phyloP scores from a whole-genome alignment of 2,329 filamentous ascomycete species.

The Thermothelomyces thermophilus region DNA sequence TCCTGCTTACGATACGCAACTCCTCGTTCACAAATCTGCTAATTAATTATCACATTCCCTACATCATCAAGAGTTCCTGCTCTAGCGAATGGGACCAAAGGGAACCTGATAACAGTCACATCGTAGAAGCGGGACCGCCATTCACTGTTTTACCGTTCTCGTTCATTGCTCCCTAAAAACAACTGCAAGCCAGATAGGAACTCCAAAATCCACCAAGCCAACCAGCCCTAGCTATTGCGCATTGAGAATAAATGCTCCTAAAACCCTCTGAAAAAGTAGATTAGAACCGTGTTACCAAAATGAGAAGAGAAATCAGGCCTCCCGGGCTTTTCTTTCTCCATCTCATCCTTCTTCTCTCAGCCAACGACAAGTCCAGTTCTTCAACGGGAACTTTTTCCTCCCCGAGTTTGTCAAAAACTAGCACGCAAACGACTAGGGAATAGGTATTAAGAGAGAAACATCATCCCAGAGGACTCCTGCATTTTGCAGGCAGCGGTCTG shows the following conservation, averaged over 20 bases:
- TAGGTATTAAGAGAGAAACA: conserved; percentile 24
- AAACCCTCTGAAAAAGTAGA: conserved; percentile 8
- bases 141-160: not conserved
- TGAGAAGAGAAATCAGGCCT: conserved; percentile 22
- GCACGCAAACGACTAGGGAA: conserved; percentile 14
- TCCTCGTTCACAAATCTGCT: not conserved
- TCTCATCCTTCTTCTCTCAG: conserved; percentile 24
- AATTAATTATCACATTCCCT: no score
- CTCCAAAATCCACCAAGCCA: conserved; percentile 17
- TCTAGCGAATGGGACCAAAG: no score
- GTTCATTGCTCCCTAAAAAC: conserved; percentile 12
- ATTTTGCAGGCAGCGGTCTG: conserved; percentile 7
- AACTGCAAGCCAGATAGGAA: conserved; percentile 10
- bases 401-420: not conserved
- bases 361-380: conserved; percentile 9
- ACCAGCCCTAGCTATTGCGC: conserved; percentile 14
- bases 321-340: conserved; percentile 27
- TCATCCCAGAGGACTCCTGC: not conserved
- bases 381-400: not conserved
- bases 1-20: no score
- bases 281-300: conserved; percentile 25
- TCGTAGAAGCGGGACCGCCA: no score
- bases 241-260: conserved; percentile 14
- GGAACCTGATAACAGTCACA: no score
- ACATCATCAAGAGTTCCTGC: no score